These are phyloP conservation scores for Lactifluus hygrophoroides DNA, from an alignment of 768 basidiomycete species.

Conservation along the genomic window DNA sequence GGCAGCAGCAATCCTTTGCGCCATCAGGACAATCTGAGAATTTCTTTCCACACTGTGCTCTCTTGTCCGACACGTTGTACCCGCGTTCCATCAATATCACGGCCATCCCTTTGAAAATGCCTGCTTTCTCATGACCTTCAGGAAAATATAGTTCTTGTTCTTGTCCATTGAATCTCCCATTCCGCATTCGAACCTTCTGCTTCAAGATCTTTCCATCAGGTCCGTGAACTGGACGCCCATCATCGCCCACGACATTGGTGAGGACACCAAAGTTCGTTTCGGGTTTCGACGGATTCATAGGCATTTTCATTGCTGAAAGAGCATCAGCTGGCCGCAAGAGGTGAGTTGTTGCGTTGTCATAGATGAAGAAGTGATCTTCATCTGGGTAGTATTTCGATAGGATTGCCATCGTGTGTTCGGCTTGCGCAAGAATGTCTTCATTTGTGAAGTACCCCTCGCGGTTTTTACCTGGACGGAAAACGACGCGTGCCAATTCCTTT, in stretches of 20 bases:
- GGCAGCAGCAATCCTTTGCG: background rate
- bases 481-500: background rate
- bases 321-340: background rate
- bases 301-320: background rate
- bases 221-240: background rate
- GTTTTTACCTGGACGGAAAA: background rate
- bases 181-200: background rate
- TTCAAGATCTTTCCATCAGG: background rate
- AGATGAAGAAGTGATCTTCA: background rate
- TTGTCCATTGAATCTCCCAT: background rate
- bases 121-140: background rate
- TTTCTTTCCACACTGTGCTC: background rate
- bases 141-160: background rate
- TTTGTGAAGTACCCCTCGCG: background rate
- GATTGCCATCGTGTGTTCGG: background rate
- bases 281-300: background rate
- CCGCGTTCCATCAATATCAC: background rate
- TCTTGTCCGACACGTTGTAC: no score
- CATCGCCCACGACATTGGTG: background rate
- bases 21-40: background rate
- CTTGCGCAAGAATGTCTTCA: background rate
- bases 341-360: background rate
- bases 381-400: background rate
- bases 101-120: background rate
- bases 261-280: background rate